These are phyloP conservation scores for Ophiostoma montium DNA, from an alignment of 2,329 filamentous ascomycete species.

Conservation along the genomic window DNA sequence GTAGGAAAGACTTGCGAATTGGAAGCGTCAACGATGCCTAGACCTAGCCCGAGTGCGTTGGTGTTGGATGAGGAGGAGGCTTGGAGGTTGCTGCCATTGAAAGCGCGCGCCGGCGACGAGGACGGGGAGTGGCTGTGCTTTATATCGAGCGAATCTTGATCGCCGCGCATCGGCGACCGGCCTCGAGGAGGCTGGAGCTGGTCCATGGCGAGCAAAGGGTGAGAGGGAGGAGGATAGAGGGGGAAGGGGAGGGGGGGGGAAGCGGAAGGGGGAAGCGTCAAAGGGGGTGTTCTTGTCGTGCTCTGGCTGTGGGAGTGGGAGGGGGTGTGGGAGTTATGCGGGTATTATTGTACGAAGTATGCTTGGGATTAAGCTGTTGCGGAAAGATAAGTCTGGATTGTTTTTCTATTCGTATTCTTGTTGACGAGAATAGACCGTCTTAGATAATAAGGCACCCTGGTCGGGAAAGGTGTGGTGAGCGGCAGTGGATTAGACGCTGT, in stretches of 20 bases:
- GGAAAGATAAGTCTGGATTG: slow-evolving; percentile 4
- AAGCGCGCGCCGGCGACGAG: slow-evolving; percentile 30
- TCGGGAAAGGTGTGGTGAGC: slow-evolving; percentile 15
- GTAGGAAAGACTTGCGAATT: slow-evolving; percentile 27
- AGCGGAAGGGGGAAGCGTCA: background rate
- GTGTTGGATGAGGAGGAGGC: slow-evolving; percentile 12
- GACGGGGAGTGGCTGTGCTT: slow-evolving; percentile 53
- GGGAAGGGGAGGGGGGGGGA: background rate
- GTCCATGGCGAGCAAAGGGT: slow-evolving; percentile 29
- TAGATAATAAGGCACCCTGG: slow-evolving; percentile 7
- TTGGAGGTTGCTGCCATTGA: slow-evolving; percentile 28
- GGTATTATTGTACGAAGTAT: slow-evolving; percentile 3
- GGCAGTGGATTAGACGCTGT: background rate
- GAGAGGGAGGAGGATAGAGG: background rate
- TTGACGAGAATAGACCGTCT: slow-evolving; percentile 1
- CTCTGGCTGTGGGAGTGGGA: background rate
- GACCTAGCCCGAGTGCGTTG: slow-evolving; percentile 34
- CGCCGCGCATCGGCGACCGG: slow-evolving; percentile 48
- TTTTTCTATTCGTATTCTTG: slow-evolving; percentile 5
- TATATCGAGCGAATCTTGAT: slow-evolving; percentile 46
- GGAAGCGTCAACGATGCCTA: slow-evolving; percentile 44
- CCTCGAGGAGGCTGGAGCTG: slow-evolving; percentile 36
- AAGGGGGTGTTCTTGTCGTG: background rate
- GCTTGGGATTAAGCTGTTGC: slow-evolving; percentile 1
- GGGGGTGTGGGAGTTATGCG: slow-evolving; percentile 7